Evolutionary conservation across 495 filamentous ascomycete genomes (phyloP).

Genomic region (Xylaria flabelliformis): DNA sequence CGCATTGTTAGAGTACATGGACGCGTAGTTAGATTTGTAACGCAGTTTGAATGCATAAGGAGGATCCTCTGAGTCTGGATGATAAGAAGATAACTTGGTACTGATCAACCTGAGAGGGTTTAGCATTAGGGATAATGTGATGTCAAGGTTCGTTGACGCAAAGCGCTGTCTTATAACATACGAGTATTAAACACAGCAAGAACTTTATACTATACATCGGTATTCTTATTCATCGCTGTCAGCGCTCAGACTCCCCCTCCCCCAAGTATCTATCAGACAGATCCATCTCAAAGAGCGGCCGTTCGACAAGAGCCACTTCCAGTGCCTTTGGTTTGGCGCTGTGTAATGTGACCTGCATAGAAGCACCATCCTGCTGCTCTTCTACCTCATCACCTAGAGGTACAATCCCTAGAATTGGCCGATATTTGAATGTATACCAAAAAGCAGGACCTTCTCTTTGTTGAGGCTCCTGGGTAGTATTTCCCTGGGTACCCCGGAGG

Average conservation of each 20-base stretch:
- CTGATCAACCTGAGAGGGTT: not conserved
- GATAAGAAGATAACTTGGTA: not conserved
- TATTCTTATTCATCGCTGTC: constrained; percentile 12
- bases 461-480: constrained; percentile 29
- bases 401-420: constrained; percentile 88
- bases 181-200: not conserved
- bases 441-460: constrained; percentile 47
- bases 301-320: constrained; percentile 87
- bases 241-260: constrained; percentile 65
- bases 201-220: not conserved
- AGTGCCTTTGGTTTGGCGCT: constrained; percentile 48
- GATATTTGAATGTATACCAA: constrained; percentile 90
- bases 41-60: not conserved
- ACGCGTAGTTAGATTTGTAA: not conserved
- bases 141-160: not conserved
- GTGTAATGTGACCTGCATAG: constrained; percentile 27
- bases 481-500: constrained; percentile 41
- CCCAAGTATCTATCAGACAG: constrained; percentile 74
- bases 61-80: not conserved
- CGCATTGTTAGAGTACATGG: not conserved
- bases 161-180: not conserved
- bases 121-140: not conserved
- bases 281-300: constrained; percentile 84
- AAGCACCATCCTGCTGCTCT: constrained; percentile 34
- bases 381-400: constrained; percentile 59